A percentile compares a stretch with the other conserved stretches of the same genome.
phyloP scores from a whole-genome alignment of 306 rosid genomes.

The Hippophae gyantsensis region DNA sequence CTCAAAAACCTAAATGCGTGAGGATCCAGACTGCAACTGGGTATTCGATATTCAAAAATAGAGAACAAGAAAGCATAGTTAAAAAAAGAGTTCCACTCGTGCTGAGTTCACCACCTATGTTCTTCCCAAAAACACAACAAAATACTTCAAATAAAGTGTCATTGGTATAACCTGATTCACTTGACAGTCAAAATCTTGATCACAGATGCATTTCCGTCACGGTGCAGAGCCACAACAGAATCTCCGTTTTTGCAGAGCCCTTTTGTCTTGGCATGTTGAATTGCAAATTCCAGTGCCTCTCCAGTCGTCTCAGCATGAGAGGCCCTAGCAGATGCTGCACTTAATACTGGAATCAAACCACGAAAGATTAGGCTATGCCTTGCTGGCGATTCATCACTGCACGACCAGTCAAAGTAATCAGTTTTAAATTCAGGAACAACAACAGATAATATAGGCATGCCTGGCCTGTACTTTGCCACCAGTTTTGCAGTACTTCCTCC shows the following conservation, averaged over 20 bases:
- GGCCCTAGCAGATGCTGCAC: conserved; percentile 88
- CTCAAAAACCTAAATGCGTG: too few species aligned
- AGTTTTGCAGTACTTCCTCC: conserved; percentile 85
- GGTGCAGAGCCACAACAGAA: conserved; percentile 87
- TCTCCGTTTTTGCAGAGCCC: conserved; percentile 83
- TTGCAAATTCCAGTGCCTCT: conserved; percentile 74
- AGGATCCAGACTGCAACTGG: too few species aligned
- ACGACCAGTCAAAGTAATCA: conserved; percentile 81
- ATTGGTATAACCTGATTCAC: conserved; percentile 28
- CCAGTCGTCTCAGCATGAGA: conserved; percentile 86
- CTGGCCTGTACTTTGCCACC: conserved; percentile 98
- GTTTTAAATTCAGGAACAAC: conserved; percentile 94
- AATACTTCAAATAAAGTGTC: conserved; percentile 3
- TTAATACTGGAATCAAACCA: conserved; percentile 81
- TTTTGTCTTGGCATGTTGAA: conserved; percentile 63
- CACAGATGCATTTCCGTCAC: conserved; percentile 78
- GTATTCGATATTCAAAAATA: too few species aligned
- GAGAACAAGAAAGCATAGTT: too few species aligned
- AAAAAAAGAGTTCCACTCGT: too few species aligned
- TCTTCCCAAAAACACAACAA: neutral
- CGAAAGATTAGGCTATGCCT: conserved; percentile 96
- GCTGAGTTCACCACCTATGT: neutral
- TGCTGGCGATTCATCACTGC: conserved; percentile 97
- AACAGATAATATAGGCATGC: conserved; percentile 87
- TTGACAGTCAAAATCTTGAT: conserved; percentile 97